Evolutionary conservation across 768 basidiomycete species (phyloP).

Genomic region (Vararia minispora): DNA sequence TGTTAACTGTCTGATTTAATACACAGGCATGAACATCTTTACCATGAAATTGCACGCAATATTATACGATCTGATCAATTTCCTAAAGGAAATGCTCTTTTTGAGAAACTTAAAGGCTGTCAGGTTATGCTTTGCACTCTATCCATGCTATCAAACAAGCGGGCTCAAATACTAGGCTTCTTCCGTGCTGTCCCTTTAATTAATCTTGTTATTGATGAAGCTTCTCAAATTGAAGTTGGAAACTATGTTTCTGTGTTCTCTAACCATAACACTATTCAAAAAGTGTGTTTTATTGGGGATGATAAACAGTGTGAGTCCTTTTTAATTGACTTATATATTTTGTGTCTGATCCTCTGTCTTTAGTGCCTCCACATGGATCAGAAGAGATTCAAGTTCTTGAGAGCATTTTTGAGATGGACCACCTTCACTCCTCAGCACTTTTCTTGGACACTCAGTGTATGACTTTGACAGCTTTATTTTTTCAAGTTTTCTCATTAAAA

Average conservation of each 20-base stretch:
- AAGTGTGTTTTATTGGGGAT: conserved; percentile 31
- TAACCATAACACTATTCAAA: conserved; percentile 19
- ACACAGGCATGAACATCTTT: conserved; percentile 74
- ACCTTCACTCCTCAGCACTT: conserved; percentile 35
- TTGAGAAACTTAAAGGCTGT: conserved; percentile 26
- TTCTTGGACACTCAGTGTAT: conserved; percentile 72
- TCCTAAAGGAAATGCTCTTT: conserved; percentile 9
- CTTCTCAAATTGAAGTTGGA: conserved; percentile 19
- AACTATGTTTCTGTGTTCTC: conserved; percentile 21
- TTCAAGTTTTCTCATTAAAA: conserved; percentile 5
- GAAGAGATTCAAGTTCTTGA: conserved; percentile 53
- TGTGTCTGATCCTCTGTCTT: not conserved
- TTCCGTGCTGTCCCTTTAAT: conserved; percentile 18
- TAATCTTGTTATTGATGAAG: conserved; percentile 27
- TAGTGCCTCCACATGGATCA: conserved; percentile 76
- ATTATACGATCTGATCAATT: conserved; percentile 40
- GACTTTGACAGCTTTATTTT: not conserved
- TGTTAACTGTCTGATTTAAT: conserved; percentile 8
- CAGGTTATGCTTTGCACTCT: conserved; percentile 68
- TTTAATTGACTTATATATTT: not conserved
- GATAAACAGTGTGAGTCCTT: conserved; percentile 27
- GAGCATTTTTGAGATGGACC: conserved; percentile 69
- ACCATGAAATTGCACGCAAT: conserved; percentile 34
- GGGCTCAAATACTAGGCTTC: conserved; percentile 11
- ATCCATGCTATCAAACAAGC: conserved; percentile 51